Percentiles rank a stretch among this genome's conserved stretches.
phyloP scores from a whole-genome alignment of 2,329 filamentous ascomycete species.

The Myriosclerotinia curreyana region DNA sequence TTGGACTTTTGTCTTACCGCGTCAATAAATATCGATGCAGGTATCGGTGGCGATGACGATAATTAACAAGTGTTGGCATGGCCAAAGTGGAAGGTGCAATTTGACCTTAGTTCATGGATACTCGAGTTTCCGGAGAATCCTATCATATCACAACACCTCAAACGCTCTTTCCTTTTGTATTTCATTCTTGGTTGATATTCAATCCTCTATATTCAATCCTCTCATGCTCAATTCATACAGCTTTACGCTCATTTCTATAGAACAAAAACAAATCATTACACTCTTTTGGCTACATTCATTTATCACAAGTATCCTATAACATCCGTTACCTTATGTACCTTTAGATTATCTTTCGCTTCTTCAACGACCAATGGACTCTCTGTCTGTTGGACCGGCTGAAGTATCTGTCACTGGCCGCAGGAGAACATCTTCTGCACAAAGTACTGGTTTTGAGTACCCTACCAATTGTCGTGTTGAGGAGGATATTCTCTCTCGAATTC shows the following conservation, averaged over 20 bases:
- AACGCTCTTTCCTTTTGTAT: slow-evolving; percentile 2
- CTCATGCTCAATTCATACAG: background rate
- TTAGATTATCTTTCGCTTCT: background rate
- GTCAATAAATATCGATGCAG: background rate
- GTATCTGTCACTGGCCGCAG: slow-evolving; percentile 23
- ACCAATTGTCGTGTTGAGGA: slow-evolving; percentile 32
- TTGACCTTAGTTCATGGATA: background rate
- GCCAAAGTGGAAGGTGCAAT: background rate
- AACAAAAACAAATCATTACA: slow-evolving; percentile 17
- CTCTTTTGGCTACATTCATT: slow-evolving; percentile 24
- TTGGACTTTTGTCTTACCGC: background rate
- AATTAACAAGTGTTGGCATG: background rate
- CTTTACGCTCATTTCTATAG: slow-evolving; percentile 8
- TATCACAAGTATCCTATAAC: slow-evolving; percentile 13
- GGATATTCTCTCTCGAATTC: slow-evolving; percentile 36
- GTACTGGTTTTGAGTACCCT: slow-evolving; percentile 31
- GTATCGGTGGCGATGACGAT: background rate
- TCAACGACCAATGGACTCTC: slow-evolving; percentile 29
- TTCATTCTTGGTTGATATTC: background rate
- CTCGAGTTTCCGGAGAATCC: background rate
- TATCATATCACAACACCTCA: background rate
- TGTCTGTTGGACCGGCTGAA: slow-evolving; percentile 25
- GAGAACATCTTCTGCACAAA: slow-evolving; percentile 28
- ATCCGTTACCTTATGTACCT: slow-evolving; percentile 18
- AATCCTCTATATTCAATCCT: background rate